Percentiles rank a stretch among this genome's conserved stretches.
These are phyloP conservation scores for Fusarium sp. DNA, from an alignment of 2,329 filamentous ascomycete species.

Conservation along the genomic window DNA sequence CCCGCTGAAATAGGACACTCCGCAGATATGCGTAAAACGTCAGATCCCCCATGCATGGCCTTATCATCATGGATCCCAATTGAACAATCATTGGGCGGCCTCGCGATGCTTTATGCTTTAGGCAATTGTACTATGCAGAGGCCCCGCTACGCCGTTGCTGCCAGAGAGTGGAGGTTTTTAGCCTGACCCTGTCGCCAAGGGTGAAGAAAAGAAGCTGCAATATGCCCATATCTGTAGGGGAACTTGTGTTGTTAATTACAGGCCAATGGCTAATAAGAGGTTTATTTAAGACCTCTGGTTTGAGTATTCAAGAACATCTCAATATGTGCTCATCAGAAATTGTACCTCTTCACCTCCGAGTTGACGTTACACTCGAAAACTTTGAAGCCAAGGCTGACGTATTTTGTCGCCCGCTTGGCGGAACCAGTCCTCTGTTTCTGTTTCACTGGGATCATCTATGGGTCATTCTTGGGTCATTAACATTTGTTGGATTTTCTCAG, in stretches of 20 bases:
- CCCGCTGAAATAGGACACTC: constrained; percentile 37
- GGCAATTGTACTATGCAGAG: constrained; percentile 10
- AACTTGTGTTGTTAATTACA: background rate
- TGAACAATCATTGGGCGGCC: constrained; percentile 26
- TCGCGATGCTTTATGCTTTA: constrained; percentile 26
- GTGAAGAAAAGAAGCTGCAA: constrained; percentile 23
- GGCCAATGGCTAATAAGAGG: constrained; percentile 4
- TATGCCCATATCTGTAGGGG: background rate
- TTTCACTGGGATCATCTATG: constrained; percentile 14
- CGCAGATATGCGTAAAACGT: constrained; percentile 38
- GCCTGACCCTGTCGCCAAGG: constrained; percentile 7
- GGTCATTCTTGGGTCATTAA: constrained; percentile 33
- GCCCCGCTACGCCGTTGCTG: constrained; percentile 15
- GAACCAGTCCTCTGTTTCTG: constrained; percentile 8
- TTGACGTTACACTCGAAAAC: background rate
- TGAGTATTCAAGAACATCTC: background rate
- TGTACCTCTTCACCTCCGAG: no score
- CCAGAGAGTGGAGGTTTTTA: constrained; percentile 23
- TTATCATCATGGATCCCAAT: constrained; percentile 39
- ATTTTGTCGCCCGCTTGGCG: constrained; percentile 28
- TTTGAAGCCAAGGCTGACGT: constrained; percentile 21
- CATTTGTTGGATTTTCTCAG: constrained; percentile 8
- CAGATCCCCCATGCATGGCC: constrained; percentile 46
- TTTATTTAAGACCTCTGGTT: background rate
- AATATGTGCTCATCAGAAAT: background rate